These are phyloP conservation scores for Mycothermus thermophilus DNA, from an alignment of 495 filamentous ascomycete species.

Conservation along the genomic window DNA sequence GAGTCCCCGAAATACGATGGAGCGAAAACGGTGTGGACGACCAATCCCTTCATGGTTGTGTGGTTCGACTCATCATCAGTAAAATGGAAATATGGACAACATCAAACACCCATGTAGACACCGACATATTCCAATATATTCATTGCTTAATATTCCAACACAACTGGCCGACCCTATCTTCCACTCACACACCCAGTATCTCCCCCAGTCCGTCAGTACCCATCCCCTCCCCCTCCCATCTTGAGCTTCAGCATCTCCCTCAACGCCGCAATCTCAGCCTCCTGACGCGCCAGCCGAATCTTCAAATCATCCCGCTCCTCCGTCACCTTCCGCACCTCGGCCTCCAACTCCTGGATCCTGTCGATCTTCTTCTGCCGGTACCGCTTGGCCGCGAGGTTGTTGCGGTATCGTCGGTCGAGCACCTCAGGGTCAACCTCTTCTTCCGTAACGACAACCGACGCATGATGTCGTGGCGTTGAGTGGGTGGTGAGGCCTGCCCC, in stretches of 20 bases:
- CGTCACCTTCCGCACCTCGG: slow-evolving; percentile 43
- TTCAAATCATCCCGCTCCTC: slow-evolving; percentile 52
- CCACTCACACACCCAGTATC: no score
- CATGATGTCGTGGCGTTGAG: neutral
- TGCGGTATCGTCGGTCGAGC: slow-evolving; percentile 44
- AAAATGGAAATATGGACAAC: no score
- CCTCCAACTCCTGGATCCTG: slow-evolving; percentile 48
- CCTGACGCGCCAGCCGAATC: slow-evolving; percentile 46
- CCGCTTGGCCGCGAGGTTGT: slow-evolving; percentile 55
- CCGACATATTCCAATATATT: no score
- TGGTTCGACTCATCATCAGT: no score
- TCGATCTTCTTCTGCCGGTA: slow-evolving; percentile 60
- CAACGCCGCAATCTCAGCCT: slow-evolving; percentile 42
- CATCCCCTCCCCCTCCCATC: slow-evolving; percentile 6
- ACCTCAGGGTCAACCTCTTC: slow-evolving; percentile 9
- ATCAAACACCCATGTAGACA: no score
- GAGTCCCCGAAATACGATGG: no score
- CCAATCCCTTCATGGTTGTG: no score
- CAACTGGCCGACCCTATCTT: no score
- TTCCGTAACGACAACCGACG: neutral
- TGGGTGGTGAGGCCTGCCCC: no score
- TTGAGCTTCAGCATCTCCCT: slow-evolving; percentile 30
- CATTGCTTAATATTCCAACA: no score
- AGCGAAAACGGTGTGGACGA: no score
- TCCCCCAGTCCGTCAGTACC: neutral